phyloP scores from a whole-genome alignment of 1,284 basidiomycete genomes.

The Psilocybe mexicana region DNA sequence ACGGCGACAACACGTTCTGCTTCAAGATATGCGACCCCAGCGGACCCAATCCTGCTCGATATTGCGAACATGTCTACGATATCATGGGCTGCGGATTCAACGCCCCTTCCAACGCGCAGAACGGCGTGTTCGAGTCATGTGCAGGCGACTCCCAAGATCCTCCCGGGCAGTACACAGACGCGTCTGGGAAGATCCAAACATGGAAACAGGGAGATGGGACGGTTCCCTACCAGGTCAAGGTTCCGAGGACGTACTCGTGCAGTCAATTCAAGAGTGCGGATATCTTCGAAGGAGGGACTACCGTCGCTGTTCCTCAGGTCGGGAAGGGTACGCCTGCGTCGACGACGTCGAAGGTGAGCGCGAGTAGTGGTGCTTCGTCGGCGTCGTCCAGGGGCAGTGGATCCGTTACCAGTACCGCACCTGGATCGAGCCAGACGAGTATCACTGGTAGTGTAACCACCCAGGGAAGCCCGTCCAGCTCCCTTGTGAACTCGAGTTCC shows the following conservation, averaged over 20 bases:
- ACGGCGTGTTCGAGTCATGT: constrained; percentile 48
- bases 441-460: background rate
- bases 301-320: background rate
- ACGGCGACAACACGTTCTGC: constrained; percentile 43
- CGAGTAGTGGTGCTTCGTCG: background rate
- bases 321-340: background rate
- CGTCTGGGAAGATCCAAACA: background rate
- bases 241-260: background rate
- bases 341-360: background rate
- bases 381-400: background rate
- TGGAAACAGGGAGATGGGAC: constrained; percentile 6
- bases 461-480: background rate
- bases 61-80: constrained; percentile 54
- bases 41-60: constrained; percentile 37
- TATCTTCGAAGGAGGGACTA: background rate
- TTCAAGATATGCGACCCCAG: constrained; percentile 49
- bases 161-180: constrained; percentile 45
- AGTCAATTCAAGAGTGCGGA: background rate
- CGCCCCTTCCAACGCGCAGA: constrained; percentile 45
- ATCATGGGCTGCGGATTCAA: constrained; percentile 59
- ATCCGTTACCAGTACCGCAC: background rate
- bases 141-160: constrained; percentile 52
- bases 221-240: background rate
- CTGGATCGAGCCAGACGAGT: background rate
- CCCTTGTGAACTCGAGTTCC: background rate